Evolutionary conservation across 805 yeast species (phyloP), one percentile per base, ranked within the genome.

Genomic region (Saturnispora galanensis): DNA sequence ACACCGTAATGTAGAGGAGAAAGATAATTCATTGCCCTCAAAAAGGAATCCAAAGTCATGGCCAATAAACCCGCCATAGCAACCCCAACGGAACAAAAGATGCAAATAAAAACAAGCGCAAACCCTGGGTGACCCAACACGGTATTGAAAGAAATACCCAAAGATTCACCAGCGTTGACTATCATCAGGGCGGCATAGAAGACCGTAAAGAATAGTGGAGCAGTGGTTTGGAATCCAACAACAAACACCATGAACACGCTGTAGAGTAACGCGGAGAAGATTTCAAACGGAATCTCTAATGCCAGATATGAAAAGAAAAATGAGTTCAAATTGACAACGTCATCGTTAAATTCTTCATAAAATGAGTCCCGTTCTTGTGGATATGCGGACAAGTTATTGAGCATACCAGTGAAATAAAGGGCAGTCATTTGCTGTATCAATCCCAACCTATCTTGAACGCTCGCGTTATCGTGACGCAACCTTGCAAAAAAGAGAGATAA

Each of bases 51-150:
- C 81, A 86, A 76, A n/a, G 79, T 69, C 53, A 85, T 65, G 0
- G 95, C 82, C 79, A 87, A 71, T 10, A 88, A 66, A 3, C 96
- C 96, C 1, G 86, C 84, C 93, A 87, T 83, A 52, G 83, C 76
- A 5, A 83, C 76, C 5, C 90, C 93, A 41, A 85, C 64, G 2
- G 86, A 76, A 42, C 84, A 64, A 28, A 83, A 58, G 8, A 78
- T 71, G 0, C 89, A 74, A 31, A 87, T 77, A 3, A 84, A 63
- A 57, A 83, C 84, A 13, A 84, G 79, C 0, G 93, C 94, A 55
- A 86, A 76, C 0, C 95, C 95, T 30, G 86, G 73, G 54, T 86
- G 87, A 39, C 68, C 64, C 54, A 87, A 80, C 1, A 82, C 52
- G 4, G 89, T 79, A 55, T 84, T 85, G 47, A 87, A 82, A 41